phyloP scores from a whole-genome alignment of 192 early-diverging fungal species.

The Rhizophagus clarus region DNA sequence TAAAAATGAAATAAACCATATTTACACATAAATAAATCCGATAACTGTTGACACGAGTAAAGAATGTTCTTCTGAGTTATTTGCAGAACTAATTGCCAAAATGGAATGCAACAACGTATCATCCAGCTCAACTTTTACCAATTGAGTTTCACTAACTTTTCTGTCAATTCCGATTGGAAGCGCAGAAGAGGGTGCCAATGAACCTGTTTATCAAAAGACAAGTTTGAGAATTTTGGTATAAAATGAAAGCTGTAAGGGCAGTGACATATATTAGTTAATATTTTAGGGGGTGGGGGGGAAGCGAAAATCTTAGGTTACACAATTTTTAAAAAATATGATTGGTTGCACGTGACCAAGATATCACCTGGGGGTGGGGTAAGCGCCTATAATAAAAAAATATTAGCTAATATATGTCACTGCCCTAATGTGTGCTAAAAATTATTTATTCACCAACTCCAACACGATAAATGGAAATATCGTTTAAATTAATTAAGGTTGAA shows the following conservation, averaged over 20 bases:
- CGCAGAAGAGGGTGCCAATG: constrained; percentile 85
- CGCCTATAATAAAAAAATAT: too few species aligned
- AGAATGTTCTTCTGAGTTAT: constrained; percentile 46
- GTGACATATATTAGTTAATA: too few species aligned
- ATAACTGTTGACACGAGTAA: constrained; percentile 68
- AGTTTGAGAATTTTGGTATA: not conserved
- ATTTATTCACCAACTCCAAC: constrained; percentile 65
- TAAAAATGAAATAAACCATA: not conserved
- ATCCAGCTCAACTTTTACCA: constrained; percentile 77
- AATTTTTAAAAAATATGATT: too few species aligned
- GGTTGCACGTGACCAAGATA: too few species aligned
- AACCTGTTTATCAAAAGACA: constrained; percentile 41
- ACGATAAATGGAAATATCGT: constrained; percentile 75
- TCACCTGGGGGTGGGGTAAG: too few species aligned
- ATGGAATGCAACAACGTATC: constrained; percentile 86
- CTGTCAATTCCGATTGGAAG: constrained; percentile 86
- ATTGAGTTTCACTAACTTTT: constrained; percentile 74
- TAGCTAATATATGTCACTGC: too few species aligned
- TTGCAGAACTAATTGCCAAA: constrained; percentile 77
- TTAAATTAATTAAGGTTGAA: constrained; percentile 75
- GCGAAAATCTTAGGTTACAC: too few species aligned
- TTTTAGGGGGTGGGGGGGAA: too few species aligned
- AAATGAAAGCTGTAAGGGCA: not conserved
- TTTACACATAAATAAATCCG: constrained; percentile 87
- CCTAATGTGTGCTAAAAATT: not conserved